Evolutionary conservation across 345 rosid genomes (phyloP).

Genomic region (Lagerstroemia speciosa): DNA sequence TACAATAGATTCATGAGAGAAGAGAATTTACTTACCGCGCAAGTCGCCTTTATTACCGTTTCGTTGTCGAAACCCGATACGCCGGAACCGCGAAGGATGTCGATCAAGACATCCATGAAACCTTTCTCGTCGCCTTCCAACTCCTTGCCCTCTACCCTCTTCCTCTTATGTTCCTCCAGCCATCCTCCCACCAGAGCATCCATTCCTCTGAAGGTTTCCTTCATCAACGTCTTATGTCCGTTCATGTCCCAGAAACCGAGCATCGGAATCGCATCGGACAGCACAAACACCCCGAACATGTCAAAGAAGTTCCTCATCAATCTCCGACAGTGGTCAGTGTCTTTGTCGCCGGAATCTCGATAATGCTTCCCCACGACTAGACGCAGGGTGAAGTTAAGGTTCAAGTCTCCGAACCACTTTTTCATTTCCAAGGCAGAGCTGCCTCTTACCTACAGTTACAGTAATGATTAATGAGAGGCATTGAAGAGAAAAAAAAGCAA

Average conservation of each 20-base stretch:
- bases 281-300: constrained; percentile 20
- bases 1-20: background rate
- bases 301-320: constrained; percentile 13
- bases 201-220: constrained; percentile 21
- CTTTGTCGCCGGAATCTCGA: constrained; percentile 9
- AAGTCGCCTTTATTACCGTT: constrained; percentile 24
- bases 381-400: constrained; percentile 15
- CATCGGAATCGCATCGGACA: constrained; percentile 28
- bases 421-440: constrained; percentile 22
- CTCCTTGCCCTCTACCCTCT: background rate
- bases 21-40: constrained; percentile 15
- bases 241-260: constrained; percentile 30
- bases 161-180: constrained; percentile 37
- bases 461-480: too few species aligned
- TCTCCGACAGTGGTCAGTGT: constrained; percentile 8
- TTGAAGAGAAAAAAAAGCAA: too few species aligned
- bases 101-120: constrained; percentile 34
- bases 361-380: constrained; percentile 25
- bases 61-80: constrained; percentile 15
- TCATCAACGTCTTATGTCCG: constrained; percentile 24
- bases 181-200: constrained; percentile 19
- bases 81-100: constrained; percentile 7
- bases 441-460: background rate
- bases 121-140: constrained; percentile 16
- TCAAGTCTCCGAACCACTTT: constrained; percentile 28